A percentile compares a stretch with the other conserved stretches of the same genome.
phyloP scores from a whole-genome alignment of 2,329 filamentous ascomycete species.

The Arthroderma sp. region DNA sequence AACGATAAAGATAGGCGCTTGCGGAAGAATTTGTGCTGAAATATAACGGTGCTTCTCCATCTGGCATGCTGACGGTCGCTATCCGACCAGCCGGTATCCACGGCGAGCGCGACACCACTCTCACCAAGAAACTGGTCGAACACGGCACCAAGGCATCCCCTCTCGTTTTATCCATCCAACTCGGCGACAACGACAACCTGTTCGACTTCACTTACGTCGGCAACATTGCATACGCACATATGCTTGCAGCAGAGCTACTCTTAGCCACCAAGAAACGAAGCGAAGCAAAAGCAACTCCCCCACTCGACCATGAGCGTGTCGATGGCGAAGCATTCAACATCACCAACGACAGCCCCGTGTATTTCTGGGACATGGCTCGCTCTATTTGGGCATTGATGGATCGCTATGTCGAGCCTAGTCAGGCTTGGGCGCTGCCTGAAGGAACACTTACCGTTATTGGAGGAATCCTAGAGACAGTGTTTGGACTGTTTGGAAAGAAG shows the following conservation, averaged over 20 bases:
- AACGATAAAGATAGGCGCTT: no score
- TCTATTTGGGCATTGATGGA: slow-evolving; percentile 52
- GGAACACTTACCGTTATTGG: slow-evolving; percentile 31
- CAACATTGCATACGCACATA: slow-evolving; percentile 65
- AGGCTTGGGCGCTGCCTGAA: slow-evolving; percentile 34
- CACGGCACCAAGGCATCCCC: slow-evolving; percentile 47
- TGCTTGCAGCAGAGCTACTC: slow-evolving; percentile 65
- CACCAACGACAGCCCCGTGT: slow-evolving; percentile 76
- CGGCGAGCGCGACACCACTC: slow-evolving; percentile 73
- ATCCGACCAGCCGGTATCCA: slow-evolving; percentile 83
- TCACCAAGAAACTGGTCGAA: slow-evolving; percentile 60
- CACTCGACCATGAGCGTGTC: slow-evolving; percentile 60
- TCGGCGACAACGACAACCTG: slow-evolving; percentile 61
- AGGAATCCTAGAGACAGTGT: slow-evolving; percentile 31
- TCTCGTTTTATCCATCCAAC: slow-evolving; percentile 61
- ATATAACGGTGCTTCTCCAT: slow-evolving; percentile 52
- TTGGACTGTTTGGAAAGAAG: slow-evolving; percentile 34
- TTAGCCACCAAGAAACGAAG: slow-evolving; percentile 36
- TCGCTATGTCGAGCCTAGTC: slow-evolving; percentile 32
- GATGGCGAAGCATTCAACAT: slow-evolving; percentile 84
- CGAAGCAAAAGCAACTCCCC: slow-evolving; percentile 42
- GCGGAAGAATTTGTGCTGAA: slow-evolving; percentile 71
- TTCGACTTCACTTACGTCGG: slow-evolving; percentile 60
- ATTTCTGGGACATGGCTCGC: slow-evolving; percentile 81
- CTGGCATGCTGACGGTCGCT: slow-evolving; percentile 60